Evolutionary conservation across 495 filamentous ascomycete genomes (phyloP).

Genomic region (Evernia prunastri): DNA sequence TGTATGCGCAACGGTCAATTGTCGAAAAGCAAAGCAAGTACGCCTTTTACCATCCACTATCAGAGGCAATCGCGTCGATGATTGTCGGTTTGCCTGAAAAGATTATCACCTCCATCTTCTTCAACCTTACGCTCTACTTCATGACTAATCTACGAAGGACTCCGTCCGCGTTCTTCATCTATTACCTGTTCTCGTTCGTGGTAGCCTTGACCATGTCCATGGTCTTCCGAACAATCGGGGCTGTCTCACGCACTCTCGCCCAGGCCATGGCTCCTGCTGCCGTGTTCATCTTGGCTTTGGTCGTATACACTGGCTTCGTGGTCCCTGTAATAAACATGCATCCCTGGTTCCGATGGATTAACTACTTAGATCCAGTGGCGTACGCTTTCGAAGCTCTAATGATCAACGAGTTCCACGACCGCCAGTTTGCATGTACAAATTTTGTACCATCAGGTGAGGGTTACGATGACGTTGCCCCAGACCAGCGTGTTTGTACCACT

Average conservation of each 20-base stretch:
- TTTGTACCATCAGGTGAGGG: constrained; percentile 52
- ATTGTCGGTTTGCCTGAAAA: constrained; percentile 70
- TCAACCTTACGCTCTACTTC: constrained; percentile 78
- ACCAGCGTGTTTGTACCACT: constrained; percentile 51
- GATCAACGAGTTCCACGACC: constrained; percentile 78
- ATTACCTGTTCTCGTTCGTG: constrained; percentile 63
- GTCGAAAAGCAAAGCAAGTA: constrained; percentile 89
- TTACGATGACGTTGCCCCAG: constrained; percentile 40
- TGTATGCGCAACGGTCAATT: constrained; percentile 82
- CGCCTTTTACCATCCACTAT: constrained; percentile 85
- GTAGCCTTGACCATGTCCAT: constrained; percentile 67
- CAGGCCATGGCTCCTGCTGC: constrained; percentile 82
- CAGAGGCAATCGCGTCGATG: constrained; percentile 80
- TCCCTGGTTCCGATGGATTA: constrained; percentile 68
- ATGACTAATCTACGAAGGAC: constrained; percentile 76
- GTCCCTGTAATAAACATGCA: constrained; percentile 54
- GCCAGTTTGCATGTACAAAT: constrained; percentile 54
- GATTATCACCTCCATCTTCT: constrained; percentile 45
- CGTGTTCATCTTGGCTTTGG: constrained; percentile 70
- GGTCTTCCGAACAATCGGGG: constrained; percentile 77
- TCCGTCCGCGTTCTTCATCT: constrained; percentile 73
- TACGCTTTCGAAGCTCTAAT: constrained; percentile 86
- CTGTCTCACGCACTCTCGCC: constrained; percentile 68
- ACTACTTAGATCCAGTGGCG: constrained; percentile 76
- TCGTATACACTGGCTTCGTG: constrained; percentile 87